A percentile compares a stretch with the other conserved stretches of the same genome.
Evolutionary conservation across 1,284 basidiomycete genomes (phyloP).

Genomic region (Mycena sp.): DNA sequence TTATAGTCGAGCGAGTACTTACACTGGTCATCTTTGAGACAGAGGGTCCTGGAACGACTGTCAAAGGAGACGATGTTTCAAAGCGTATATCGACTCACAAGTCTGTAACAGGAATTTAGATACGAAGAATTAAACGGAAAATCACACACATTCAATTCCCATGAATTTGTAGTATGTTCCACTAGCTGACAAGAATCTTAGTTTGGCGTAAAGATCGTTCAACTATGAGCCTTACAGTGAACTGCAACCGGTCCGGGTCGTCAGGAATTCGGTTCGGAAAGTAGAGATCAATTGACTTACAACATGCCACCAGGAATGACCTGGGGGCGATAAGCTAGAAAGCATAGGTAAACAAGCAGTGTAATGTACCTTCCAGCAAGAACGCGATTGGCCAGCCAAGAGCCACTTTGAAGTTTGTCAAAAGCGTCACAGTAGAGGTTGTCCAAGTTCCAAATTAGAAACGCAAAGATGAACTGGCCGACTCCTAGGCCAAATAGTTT

Average conservation of each 20-base stretch:
- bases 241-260: neutral
- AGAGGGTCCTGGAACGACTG: constrained; percentile 55
- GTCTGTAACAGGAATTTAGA: constrained; percentile 50
- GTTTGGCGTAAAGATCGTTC: neutral
- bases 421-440: constrained; percentile 69
- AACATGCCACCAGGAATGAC: constrained; percentile 79
- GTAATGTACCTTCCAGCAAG: constrained; percentile 65
- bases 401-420: constrained; percentile 62
- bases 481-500: constrained; percentile 58
- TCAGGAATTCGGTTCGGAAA: neutral
- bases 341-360: too few species aligned
- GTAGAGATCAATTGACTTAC: constrained; percentile 58
- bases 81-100: constrained; percentile 48
- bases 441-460: constrained; percentile 75
- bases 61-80: constrained; percentile 7
- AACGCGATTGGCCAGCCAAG: constrained; percentile 74
- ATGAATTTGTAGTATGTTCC: constrained; percentile 70
- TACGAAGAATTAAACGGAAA: too few species aligned
- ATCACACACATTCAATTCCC: constrained; percentile 65
- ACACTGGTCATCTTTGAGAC: constrained; percentile 64
- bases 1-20: constrained; percentile 54
- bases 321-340: too few species aligned
- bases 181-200: constrained; percentile 49
- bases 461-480: constrained; percentile 62
- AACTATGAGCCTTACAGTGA: constrained; percentile 3